phyloP scores from a whole-genome alignment of 2,329 filamentous ascomycete species.

The Thelonectria discophora region DNA sequence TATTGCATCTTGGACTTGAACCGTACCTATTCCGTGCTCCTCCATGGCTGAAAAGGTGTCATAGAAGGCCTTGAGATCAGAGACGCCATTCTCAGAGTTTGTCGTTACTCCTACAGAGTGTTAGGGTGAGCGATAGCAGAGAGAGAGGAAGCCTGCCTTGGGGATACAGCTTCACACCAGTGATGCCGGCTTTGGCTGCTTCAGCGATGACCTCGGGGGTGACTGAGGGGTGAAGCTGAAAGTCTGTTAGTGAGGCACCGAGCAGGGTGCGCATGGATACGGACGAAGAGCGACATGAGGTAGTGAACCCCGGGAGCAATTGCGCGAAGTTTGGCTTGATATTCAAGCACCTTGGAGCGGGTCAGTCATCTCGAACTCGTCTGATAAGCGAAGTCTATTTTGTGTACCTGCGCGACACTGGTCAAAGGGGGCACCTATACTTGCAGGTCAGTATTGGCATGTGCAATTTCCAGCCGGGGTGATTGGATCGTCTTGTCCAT shows the following conservation, averaged over 20 bases:
- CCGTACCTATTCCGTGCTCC: constrained; percentile 67
- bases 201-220: constrained; percentile 76
- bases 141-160: constrained; percentile 44
- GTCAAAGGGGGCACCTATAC: constrained; percentile 30
- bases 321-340: constrained; percentile 67
- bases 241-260: constrained; percentile 5
- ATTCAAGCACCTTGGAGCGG: constrained; percentile 65
- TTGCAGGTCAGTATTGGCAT: background rate
- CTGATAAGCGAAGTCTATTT: background rate
- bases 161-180: constrained; percentile 77
- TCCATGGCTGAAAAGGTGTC: constrained; percentile 92
- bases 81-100: constrained; percentile 74
- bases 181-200: constrained; percentile 76
- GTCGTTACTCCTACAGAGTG: constrained; percentile 63
- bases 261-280: constrained; percentile 25
- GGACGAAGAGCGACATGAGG: constrained; percentile 76
- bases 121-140: background rate
- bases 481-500: constrained; percentile 12
- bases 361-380: background rate
- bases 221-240: constrained; percentile 65
- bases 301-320: constrained; percentile 71
- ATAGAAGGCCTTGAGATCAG: constrained; percentile 75
- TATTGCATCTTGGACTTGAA: background rate
- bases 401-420: constrained; percentile 14
- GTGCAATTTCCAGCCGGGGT: too few species aligned